Conservation (phyloP, 2,329 filamentous ascomycete genomes). For the Furcasterigmium sp. region DNA sequence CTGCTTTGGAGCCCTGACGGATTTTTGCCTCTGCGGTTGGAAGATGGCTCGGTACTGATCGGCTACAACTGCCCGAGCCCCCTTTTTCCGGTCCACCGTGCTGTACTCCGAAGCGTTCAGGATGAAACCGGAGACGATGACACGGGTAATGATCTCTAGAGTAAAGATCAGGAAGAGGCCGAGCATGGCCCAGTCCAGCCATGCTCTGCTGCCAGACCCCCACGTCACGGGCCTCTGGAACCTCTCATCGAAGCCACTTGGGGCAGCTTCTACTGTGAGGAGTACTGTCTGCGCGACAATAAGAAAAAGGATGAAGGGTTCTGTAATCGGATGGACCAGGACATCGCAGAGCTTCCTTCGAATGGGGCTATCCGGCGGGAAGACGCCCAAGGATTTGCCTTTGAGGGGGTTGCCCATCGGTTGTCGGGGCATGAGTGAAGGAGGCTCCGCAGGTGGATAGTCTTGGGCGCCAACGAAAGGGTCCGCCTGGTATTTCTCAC, state of each 20-base stretch:
- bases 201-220: constrained; percentile 48
- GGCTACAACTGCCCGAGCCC: constrained; percentile 66
- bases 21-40: constrained; percentile 70
- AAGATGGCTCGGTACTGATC: constrained; percentile 77
- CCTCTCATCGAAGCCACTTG: constrained; percentile 60
- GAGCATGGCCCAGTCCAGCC: constrained; percentile 77
- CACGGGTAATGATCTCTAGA: constrained; percentile 73
- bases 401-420: constrained; percentile 69
- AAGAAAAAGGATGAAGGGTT: constrained; percentile 79
- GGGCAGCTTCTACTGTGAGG: constrained; percentile 77
- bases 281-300: constrained; percentile 86
- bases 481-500: constrained; percentile 34
- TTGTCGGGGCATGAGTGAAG: constrained; percentile 21
- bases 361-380: constrained; percentile 71
- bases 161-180: constrained; percentile 86
- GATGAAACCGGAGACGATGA: constrained; percentile 90
- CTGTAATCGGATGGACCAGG: constrained; percentile 78
- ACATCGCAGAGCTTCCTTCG: constrained; percentile 74
- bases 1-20: constrained; percentile 49
- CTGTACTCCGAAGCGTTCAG: constrained; percentile 90
- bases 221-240: constrained; percentile 58
- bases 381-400: constrained; percentile 81
- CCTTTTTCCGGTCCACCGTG: constrained; percentile 74
- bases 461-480: constrained; percentile 18
- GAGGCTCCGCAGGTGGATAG: not conserved